phyloP scores from a whole-genome alignment of 208 protist species.

The Tetramitus jugosus region DNA sequence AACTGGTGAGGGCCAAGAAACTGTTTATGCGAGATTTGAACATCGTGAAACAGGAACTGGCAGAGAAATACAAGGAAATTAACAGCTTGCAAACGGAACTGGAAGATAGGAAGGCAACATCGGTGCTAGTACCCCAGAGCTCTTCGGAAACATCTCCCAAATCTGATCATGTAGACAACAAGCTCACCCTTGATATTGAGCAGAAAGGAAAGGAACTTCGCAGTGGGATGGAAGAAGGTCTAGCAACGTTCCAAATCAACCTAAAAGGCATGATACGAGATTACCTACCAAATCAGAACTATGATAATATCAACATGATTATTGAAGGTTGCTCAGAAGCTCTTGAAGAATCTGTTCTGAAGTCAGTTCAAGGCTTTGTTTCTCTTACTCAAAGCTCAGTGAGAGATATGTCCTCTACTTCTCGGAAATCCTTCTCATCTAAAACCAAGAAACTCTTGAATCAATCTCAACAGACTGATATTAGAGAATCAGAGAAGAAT shows the following conservation, averaged over 20 bases:
- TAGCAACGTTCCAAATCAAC: not conserved
- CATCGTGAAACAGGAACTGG: conserved; percentile 8
- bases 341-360: not conserved
- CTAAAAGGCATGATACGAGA: conserved; percentile 6
- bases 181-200: not conserved
- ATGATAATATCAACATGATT: not conserved
- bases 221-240: not conserved
- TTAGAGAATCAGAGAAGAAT: too few species aligned
- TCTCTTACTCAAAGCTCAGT: too few species aligned
- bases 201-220: not conserved
- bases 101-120: not conserved
- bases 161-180: not conserved
- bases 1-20: not conserved
- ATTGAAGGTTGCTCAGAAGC: conserved; percentile 14
- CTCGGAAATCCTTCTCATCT: too few species aligned
- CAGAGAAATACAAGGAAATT: not conserved
- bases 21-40: conserved; percentile 8
- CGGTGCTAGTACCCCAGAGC: not conserved
- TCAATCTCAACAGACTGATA: too few species aligned
- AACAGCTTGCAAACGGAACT: not conserved
- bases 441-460: too few species aligned
- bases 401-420: too few species aligned
- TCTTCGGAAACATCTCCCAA: too few species aligned
- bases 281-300: not conserved
- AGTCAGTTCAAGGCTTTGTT: too few species aligned